phyloP scores from a whole-genome alignment of 1,284 basidiomycete genomes.

The Naganishia liquefaciens region DNA sequence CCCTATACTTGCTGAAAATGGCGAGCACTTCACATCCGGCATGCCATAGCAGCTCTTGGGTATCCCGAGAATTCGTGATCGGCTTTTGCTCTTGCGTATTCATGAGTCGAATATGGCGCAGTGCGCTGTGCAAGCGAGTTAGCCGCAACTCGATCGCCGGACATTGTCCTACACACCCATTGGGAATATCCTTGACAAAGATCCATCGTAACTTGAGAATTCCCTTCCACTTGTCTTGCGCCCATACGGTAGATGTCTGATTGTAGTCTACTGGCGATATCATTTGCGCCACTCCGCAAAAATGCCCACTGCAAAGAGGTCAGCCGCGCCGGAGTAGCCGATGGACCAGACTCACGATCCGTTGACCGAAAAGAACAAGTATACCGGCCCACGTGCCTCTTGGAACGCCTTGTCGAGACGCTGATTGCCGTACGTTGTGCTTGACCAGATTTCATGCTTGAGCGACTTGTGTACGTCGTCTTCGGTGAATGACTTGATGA shows the following conservation, averaged over 20 bases:
- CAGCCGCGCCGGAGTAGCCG: background rate
- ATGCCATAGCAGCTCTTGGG: slow-evolving; percentile 83
- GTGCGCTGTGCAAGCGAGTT: slow-evolving; percentile 35
- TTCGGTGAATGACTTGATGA: slow-evolving; percentile 97
- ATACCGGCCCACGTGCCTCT: slow-evolving; percentile 86
- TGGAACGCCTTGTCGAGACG: slow-evolving; percentile 92
- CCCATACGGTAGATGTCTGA: slow-evolving; percentile 75
- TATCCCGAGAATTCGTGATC: slow-evolving; percentile 77
- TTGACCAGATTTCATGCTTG: slow-evolving; percentile 96
- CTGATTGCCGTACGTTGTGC: slow-evolving; percentile 92
- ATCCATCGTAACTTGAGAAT: slow-evolving; percentile 95
- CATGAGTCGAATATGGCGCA: slow-evolving; percentile 57
- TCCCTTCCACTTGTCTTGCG: slow-evolving; percentile 97
- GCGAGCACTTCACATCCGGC: slow-evolving; percentile 91
- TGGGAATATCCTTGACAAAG: slow-evolving; percentile 91
- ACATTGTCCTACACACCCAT: slow-evolving; percentile 66
- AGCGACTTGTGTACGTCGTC: slow-evolving; percentile 96
- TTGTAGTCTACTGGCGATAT: slow-evolving; percentile 66
- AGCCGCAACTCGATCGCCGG: slow-evolving; percentile 4
- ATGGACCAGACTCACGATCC: slow-evolving; percentile 61
- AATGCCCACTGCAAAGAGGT: slow-evolving; percentile 70
- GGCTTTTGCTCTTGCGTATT: slow-evolving; percentile 96
- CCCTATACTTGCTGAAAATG: slow-evolving; percentile 85
- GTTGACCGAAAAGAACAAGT: slow-evolving; percentile 95
- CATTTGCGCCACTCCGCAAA: slow-evolving; percentile 97